Percentiles rank a stretch among this genome's conserved stretches.
Conservation (phyloP, 306 rosid species). For the Cyamopsis tetragonoloba region DNA sequence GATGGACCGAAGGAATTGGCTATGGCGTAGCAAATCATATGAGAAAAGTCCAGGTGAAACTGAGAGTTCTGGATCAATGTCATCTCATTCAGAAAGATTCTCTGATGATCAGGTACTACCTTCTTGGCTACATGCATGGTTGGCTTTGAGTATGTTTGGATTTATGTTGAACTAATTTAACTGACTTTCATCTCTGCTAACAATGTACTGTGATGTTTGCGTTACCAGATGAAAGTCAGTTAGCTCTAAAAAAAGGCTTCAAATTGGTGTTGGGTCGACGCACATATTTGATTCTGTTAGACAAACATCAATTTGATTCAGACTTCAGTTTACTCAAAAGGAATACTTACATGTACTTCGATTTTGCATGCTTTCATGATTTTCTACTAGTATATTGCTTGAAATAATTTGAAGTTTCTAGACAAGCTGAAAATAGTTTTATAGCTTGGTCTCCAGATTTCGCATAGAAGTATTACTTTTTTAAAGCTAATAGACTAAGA, state of each 20-base stretch:
- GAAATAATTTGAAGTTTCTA: background rate
- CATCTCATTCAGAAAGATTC: conserved; percentile 62
- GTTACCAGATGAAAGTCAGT: no score
- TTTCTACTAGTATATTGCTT: background rate
- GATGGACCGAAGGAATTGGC: conserved; percentile 68
- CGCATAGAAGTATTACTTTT: background rate
- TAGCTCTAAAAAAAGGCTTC: no score
- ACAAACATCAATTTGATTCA: no score
- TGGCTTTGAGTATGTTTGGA: no score
- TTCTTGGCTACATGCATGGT: background rate
- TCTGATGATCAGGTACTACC: conserved; percentile 47
- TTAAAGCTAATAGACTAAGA: background rate
- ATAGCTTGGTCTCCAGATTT: background rate
- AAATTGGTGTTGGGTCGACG: no score
- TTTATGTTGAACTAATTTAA: no score
- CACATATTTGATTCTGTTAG: no score
- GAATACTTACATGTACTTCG: no score
- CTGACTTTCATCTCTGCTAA: no score
- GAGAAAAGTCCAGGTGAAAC: conserved; percentile 65
- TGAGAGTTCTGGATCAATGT: conserved; percentile 65
- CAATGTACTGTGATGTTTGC: no score
- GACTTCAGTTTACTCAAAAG: no score
- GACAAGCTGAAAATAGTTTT: background rate
- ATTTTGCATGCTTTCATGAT: conserved; percentile 5
- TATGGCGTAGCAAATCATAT: conserved; percentile 66